Percentiles rank a stretch among this genome's conserved stretches.
Conservation (phyloP, 108 stramenopile species). For the Cyclotella cryptica region DNA sequence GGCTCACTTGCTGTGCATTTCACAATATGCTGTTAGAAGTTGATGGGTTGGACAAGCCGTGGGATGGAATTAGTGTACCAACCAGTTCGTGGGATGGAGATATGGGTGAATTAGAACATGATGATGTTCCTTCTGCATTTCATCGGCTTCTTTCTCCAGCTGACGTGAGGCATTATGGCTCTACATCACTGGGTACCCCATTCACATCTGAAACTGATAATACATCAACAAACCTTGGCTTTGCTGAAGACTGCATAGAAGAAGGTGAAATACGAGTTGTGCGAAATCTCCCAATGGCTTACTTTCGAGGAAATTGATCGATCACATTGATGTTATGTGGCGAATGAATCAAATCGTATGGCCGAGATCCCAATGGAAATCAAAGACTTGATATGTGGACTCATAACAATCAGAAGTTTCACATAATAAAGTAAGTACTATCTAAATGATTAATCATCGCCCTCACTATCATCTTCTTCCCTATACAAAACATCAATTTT, state of each 20-base stretch:
- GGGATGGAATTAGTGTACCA: slow-evolving; percentile 21
- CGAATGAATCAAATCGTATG: neutral
- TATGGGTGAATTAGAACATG: slow-evolving; percentile 1
- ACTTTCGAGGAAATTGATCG: no score
- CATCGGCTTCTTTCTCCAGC: neutral
- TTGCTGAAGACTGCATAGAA: neutral
- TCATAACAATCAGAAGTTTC: no score
- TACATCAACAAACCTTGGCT: neutral
- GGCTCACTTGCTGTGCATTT: slow-evolving; percentile 50
- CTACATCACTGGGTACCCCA: neutral
- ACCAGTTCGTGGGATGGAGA: slow-evolving; percentile 9
- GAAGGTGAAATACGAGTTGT: no score
- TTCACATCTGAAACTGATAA: no score
- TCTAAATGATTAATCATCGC: no score
- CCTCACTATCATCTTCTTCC: no score
- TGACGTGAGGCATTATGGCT: slow-evolving; percentile 1
- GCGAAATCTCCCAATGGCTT: no score
- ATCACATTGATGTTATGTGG: slow-evolving; percentile 17
- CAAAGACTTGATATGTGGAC: neutral
- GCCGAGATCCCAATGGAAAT: slow-evolving; percentile 1
- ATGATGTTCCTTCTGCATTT: slow-evolving; percentile 9
- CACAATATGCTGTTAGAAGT: no score
- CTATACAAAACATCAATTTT: no score
- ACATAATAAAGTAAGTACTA: no score
- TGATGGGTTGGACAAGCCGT: slow-evolving; percentile 46